Percentiles rank a stretch among this genome's conserved stretches.
phyloP scores from a whole-genome alignment of 1,139 yeast genomes.

The Saccharomyces hybrid region DNA sequence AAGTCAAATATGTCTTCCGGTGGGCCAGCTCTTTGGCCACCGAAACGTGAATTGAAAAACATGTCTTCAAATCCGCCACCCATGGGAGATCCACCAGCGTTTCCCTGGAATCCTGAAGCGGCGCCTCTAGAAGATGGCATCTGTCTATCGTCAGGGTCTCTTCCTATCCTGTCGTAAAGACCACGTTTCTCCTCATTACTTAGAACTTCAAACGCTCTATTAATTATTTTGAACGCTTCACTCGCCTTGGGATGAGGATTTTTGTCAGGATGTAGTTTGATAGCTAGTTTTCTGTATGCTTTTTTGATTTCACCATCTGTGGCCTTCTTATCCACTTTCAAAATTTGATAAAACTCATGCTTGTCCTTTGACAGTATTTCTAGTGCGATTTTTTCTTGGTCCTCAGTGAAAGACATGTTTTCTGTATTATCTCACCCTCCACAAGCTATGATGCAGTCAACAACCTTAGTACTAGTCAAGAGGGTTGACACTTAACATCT shows the following conservation, averaged over 20 bases:
- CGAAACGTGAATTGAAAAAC: slow-evolving; percentile 13
- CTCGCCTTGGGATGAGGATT: slow-evolving; percentile 93
- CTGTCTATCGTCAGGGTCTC: slow-evolving; percentile 78
- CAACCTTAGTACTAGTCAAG: background rate
- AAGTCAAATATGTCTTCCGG: slow-evolving; percentile 40
- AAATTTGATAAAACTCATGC: slow-evolving; percentile 70
- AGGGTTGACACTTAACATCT: background rate
- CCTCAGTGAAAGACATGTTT: slow-evolving; percentile 35
- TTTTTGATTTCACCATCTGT: slow-evolving; percentile 77
- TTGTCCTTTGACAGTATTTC: slow-evolving; percentile 51
- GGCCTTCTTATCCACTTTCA: slow-evolving; percentile 58
- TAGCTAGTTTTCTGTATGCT: slow-evolving; percentile 83
- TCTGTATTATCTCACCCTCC: background rate
- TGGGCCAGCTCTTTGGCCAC: slow-evolving; percentile 30
- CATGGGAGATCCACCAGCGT: slow-evolving; percentile 22
- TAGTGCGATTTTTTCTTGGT: slow-evolving; percentile 58
- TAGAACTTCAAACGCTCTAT: slow-evolving; percentile 82
- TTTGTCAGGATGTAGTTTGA: slow-evolving; percentile 93
- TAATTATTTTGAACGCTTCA: slow-evolving; percentile 86
- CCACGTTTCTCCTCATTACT: slow-evolving; percentile 74
- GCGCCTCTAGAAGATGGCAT: slow-evolving; percentile 30
- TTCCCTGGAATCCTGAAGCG: slow-evolving; percentile 27
- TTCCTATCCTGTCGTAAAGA: slow-evolving; percentile 81
- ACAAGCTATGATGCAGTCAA: background rate
- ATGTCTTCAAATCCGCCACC: slow-evolving; percentile 17